These are phyloP conservation scores for Neurospora sp. DNA, from an alignment of 495 filamentous ascomycete genomes.

Conservation along the genomic window DNA sequence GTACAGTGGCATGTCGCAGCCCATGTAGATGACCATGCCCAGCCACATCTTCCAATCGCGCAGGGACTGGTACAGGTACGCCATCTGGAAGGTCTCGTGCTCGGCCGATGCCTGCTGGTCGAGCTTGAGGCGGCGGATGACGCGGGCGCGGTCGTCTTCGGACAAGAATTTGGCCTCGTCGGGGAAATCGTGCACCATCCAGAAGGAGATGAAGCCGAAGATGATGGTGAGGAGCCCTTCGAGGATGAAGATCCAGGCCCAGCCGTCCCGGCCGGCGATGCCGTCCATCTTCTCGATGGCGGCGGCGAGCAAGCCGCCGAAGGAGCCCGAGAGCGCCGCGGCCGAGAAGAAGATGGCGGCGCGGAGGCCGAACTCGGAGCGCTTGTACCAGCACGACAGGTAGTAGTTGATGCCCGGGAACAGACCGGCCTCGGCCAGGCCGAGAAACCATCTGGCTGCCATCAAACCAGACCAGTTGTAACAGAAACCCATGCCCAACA, in stretches of 20 bases:
- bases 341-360: conserved; percentile 85
- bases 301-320: conserved; percentile 73
- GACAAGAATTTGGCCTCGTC: conserved; percentile 72
- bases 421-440: conserved; percentile 72
- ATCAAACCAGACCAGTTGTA: conserved; percentile 70
- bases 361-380: conserved; percentile 63
- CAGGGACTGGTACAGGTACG: conserved; percentile 64
- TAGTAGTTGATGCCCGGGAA: conserved; percentile 86
- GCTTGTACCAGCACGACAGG: conserved; percentile 79
- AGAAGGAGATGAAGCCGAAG: conserved; percentile 65
- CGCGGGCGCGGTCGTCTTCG: conserved; percentile 59
- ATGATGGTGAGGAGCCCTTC: conserved; percentile 70
- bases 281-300: conserved; percentile 70
- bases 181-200: conserved; percentile 86
- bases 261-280: conserved; percentile 53
- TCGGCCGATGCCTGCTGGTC: conserved; percentile 73
- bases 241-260: conserved; percentile 80
- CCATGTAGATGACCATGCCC: conserved; percentile 73
- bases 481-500: conserved; percentile 77
- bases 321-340: conserved; percentile 74
- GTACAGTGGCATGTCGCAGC: conserved; percentile 65
- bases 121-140: conserved; percentile 57
- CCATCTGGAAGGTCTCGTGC: conserved; percentile 69
- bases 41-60: conserved; percentile 85
- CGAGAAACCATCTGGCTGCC: conserved; percentile 78